Conservation (phyloP, 2,329 filamentous ascomycete genomes). For the Penicillium aurantiogriseum region DNA sequence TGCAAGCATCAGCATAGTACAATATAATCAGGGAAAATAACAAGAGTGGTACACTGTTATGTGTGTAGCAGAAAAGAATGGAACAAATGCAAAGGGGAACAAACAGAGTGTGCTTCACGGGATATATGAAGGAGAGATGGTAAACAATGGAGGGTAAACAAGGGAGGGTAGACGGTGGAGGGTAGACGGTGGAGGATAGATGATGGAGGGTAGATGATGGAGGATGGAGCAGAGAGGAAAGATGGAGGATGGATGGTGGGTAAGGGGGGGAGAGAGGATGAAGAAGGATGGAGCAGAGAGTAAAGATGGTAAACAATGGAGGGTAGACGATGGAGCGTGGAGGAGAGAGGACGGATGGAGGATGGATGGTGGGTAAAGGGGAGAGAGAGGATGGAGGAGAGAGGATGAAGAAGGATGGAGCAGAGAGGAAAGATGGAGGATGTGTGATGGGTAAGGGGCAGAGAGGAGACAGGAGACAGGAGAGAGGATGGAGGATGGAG, state of each 20-base stretch:
- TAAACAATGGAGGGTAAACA: neutral
- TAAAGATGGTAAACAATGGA: neutral
- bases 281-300: too few species aligned
- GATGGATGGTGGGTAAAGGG: too few species aligned
- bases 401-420: neutral
- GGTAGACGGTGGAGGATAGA: too few species aligned
- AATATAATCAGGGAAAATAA: neutral
- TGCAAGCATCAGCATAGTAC: neutral
- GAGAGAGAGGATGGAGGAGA: neutral
- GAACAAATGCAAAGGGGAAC: neutral
- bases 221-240: neutral
- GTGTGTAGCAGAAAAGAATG: neutral
- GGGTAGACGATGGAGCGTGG: too few species aligned
- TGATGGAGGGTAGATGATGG: too few species aligned
- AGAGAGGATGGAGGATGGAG: neutral
- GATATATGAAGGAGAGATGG: neutral
- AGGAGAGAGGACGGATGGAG: too few species aligned
- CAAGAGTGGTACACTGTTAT: too few species aligned
- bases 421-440: too few species aligned
- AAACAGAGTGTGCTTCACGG: neutral
- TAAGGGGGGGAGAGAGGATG: neutral
- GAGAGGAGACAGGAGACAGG: neutral
- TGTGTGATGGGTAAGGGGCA: too few species aligned
- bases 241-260: neutral
- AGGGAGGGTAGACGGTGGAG: too few species aligned